phyloP scores from a whole-genome alignment of 2,329 filamentous ascomycete species.

The Dendrostoma leiphaemia region DNA sequence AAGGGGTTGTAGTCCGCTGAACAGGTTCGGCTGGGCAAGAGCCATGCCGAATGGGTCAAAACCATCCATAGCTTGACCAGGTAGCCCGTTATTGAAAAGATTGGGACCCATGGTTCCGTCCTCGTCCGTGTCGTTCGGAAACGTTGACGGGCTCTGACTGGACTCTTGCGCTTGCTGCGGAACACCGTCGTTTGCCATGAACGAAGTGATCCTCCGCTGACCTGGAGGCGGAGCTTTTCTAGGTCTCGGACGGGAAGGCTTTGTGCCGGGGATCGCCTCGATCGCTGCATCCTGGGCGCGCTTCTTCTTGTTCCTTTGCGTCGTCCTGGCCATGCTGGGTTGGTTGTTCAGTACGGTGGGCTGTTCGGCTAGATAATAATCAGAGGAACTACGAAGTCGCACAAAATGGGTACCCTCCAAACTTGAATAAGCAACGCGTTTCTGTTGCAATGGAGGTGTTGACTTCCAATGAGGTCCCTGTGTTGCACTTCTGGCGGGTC shows the following conservation, averaged over 20 bases:
- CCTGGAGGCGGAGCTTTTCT: too few species aligned
- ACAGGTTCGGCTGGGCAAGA: not conserved
- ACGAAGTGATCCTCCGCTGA: not conserved
- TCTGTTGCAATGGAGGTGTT: not conserved
- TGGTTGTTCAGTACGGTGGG: not conserved
- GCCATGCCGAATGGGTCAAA: not conserved
- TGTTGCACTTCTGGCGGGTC: not conserved
- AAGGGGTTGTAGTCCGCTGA: not conserved
- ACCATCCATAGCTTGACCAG: not conserved
- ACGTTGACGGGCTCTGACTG: not conserved
- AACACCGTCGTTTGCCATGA: not conserved
- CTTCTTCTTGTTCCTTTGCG: not conserved
- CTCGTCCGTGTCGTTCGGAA: not conserved
- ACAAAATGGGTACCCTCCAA: not conserved
- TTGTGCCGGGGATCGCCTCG: too few species aligned
- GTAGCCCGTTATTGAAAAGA: not conserved
- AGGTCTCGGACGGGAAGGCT: too few species aligned
- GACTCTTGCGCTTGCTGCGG: not conserved
- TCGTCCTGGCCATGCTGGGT: not conserved
- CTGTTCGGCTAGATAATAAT: not conserved
- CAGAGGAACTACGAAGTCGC: not conserved
- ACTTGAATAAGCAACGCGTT: too few species aligned
- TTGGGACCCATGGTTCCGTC: not conserved
- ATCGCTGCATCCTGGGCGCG: not conserved
- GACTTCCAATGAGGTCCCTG: not conserved